Conservation (phyloP, 2,329 filamentous ascomycete genomes). For the Ophiostoma australiae region DNA sequence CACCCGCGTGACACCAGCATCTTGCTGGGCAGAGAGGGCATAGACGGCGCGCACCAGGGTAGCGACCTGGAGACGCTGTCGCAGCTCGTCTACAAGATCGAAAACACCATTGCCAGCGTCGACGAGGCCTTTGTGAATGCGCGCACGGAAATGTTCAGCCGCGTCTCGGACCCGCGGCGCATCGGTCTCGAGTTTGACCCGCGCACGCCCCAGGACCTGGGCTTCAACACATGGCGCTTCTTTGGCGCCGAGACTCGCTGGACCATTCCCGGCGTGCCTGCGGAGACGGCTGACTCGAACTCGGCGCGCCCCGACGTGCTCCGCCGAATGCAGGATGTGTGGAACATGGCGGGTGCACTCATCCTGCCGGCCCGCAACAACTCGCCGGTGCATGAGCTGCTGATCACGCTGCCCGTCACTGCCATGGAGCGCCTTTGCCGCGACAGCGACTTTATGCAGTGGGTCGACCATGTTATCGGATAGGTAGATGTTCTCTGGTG, state of each 20-base stretch:
- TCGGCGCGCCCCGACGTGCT: constrained; percentile 31
- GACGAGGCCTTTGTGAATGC: constrained; percentile 40
- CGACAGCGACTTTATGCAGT: constrained; percentile 32
- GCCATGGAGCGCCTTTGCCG: constrained; percentile 33
- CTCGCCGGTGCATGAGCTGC: constrained; percentile 32
- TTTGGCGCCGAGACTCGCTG: constrained; percentile 42
- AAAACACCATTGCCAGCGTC: constrained; percentile 34
- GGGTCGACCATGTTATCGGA: constrained; percentile 30
- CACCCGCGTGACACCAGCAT: constrained; percentile 5
- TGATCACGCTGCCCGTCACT: constrained; percentile 33
- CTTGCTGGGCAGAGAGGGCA: neutral
- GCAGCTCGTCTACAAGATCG: constrained; percentile 33
- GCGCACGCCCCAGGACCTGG: constrained; percentile 38
- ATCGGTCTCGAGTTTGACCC: constrained; percentile 41
- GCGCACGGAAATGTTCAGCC: constrained; percentile 38
- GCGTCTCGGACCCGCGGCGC: constrained; percentile 38
- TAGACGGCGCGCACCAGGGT: neutral
- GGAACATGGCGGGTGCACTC: constrained; percentile 34
- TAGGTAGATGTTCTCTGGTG: constrained; percentile 7
- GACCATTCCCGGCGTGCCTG: constrained; percentile 31
- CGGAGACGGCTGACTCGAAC: neutral
- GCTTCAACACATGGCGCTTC: constrained; percentile 44
- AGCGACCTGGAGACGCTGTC: constrained; percentile 29
- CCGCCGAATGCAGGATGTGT: constrained; percentile 32
- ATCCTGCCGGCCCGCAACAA: constrained; percentile 33